Evolutionary conservation across 768 basidiomycete genomes (phyloP), one percentile per base, ranked within the genome.

Genomic region (Pleurotus cornucopiae): DNA sequence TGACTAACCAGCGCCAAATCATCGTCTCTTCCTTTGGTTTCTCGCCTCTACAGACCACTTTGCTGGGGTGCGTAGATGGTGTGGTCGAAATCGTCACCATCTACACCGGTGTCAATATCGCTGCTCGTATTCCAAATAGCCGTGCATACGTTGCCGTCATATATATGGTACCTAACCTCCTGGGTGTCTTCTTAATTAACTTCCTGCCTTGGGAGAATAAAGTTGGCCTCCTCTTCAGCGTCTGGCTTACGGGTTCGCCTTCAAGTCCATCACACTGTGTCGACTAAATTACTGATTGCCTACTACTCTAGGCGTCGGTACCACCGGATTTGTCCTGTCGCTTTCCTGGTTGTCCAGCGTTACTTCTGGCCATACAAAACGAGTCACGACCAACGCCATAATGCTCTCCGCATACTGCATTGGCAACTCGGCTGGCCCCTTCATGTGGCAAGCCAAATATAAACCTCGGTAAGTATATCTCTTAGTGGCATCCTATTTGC

Each of bases 381-480:
- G 78, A 58, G 76, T 91, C 0, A 86, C 88, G 18, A 69, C 73
- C 4, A 90, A 91, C 62, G 86, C 89, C 0, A 82, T 91, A 59
- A 79, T 90, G 77, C 75, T 91, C 9, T 79, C 78, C 43, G 85
- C 86, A 1, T 91, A 90, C 63, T 79, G 77, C 57, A 69, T 79
- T 21, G 83, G 80, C 6, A 89, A 91, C 56, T 72, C 86, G 2
- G 80, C 79, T 1, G 83, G 82, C n/a, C 88, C 88, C 0, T 86
- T 88, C 62, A 88, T 91, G 85, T 91, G 88, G 88, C 80, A 84
- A 63, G 72, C 72, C 0, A 72, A 80, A 65, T 89, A 86, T 63
- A 79, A 77, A 58, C 88, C 87, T 4, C 77, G 86, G 85, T 85
- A 55, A 18, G 69, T 49, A 18, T 9, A 6, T 51, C 16, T 5